Evolutionary conservation across 106 monocot genomes (phyloP), one percentile per base, ranked within the genome.

Genomic region (Apostasia shenzhenica): DNA sequence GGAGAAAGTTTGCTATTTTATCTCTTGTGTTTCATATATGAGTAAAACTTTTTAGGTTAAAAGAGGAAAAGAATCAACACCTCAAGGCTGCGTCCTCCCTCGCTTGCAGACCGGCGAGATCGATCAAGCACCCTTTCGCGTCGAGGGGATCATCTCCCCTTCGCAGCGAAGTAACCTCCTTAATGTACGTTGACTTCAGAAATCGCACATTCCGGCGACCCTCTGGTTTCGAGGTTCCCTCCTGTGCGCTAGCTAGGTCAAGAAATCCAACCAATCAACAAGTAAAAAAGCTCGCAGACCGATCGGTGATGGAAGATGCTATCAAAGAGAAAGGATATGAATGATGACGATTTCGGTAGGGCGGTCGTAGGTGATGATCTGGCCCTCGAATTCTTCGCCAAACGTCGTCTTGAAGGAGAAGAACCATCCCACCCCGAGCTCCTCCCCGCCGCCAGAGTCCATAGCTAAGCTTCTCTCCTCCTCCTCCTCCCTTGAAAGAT

Each of bases 331-430:
- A 75, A 83, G 88, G 88, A 86, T 88, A 88, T 93, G 90, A 70
- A 90, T 69, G 71, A 80, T 86, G 79, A 97, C 77, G 67, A 92
- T 64, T 82, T 92, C 89, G 82, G 92, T 83, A 8, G 80, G 67
- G 72, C 89, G 89, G 42, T 97, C 95, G 78, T 81, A 97, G 75
- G 89, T 70, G 70, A 97, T 79, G 80, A 97, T 80, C 66, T 84
- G 92, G 46, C 95, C 95, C 53, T 85, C 84, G 76, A 92, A 72
- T 12, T 92, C 92, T 14, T 97, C 92, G 8, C 95, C 95, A 6
- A 89, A 81, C 1, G 95, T 87, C 2, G 95, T 97, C 46, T 70
- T 71, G 46, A 92, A 68, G 57, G 86, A 70, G 10, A 97, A 70
- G 51, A 92, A 45, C 67, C 80, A 84, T 5, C 95, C 95, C 8